phyloP scores from a whole-genome alignment of 306 rosid genomes.

The Medicago arabica region DNA sequence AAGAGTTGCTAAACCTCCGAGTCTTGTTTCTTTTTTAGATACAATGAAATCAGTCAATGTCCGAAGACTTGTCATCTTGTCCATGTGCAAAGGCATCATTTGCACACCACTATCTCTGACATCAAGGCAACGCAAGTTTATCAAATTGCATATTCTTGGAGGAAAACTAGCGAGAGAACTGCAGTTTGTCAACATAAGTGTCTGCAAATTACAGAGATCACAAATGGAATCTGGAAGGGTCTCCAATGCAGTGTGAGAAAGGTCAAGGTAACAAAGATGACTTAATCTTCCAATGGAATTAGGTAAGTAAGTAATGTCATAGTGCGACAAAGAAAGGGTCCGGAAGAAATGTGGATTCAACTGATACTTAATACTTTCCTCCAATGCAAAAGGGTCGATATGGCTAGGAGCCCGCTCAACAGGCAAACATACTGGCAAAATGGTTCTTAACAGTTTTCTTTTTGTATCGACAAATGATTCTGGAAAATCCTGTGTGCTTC shows the following conservation, averaged over 20 bases:
- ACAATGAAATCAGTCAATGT: conserved; percentile 35
- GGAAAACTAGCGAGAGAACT: conserved; percentile 24
- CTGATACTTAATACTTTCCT: background rate
- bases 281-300: conserved; percentile 39
- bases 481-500: conserved; percentile 20
- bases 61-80: conserved; percentile 30
- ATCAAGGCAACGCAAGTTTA: conserved; percentile 36
- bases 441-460: background rate
- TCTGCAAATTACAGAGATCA: conserved; percentile 46
- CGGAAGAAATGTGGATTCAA: conserved; percentile 2
- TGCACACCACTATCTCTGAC: conserved; percentile 20
- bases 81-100: conserved; percentile 42
- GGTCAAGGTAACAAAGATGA: conserved; percentile 44
- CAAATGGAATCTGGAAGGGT: conserved; percentile 38
- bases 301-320: conserved; percentile 23
- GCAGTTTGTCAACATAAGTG: conserved; percentile 37
- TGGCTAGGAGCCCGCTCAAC: conserved; percentile 2
- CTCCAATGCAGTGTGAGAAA: conserved; percentile 22
- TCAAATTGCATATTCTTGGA: conserved; percentile 1
- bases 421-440: conserved; percentile 21
- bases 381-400: background rate
- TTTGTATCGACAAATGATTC: background rate
- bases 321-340: conserved; percentile 17
- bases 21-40: conserved; percentile 21
- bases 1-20: conserved; percentile 29